phyloP scores from a whole-genome alignment of 2,329 filamentous ascomycete species.

The Curvularia spicifera region DNA sequence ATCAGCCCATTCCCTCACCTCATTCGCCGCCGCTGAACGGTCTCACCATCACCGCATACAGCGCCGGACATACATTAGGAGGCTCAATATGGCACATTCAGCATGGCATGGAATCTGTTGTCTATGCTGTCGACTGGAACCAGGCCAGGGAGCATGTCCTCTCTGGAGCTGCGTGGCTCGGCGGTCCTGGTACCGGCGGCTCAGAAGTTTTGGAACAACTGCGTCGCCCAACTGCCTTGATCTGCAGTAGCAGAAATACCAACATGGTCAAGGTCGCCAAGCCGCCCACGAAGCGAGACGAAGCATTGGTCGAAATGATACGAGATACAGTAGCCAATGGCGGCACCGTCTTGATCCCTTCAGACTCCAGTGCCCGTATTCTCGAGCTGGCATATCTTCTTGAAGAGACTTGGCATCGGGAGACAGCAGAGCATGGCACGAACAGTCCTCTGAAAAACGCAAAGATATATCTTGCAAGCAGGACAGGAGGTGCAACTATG shows the following conservation, averaged over 20 bases:
- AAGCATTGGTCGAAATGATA: conserved; percentile 82
- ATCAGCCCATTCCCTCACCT: conserved; percentile 84
- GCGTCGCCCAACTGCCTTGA: conserved; percentile 88
- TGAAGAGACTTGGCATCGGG: conserved; percentile 80
- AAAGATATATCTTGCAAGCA: conserved; percentile 80
- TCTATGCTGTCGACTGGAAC: conserved; percentile 98
- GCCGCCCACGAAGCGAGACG: conserved; percentile 81
- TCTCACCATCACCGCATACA: conserved; percentile 94
- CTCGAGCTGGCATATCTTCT: conserved; percentile 90
- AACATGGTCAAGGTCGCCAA: conserved; percentile 73
- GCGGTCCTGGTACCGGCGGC: conserved; percentile 77
- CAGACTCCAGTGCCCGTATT: conserved; percentile 93
- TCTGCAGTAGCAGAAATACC: conserved; percentile 87
- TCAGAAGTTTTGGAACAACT: conserved; percentile 93
- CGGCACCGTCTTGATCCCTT: conserved; percentile 90
- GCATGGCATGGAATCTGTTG: conserved; percentile 93
- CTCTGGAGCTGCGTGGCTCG: conserved; percentile 91
- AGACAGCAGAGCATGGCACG: conserved; percentile 31
- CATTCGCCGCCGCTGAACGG: conserved; percentile 90
- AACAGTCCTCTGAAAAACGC: conserved; percentile 59
- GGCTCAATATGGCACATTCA: conserved; percentile 99
- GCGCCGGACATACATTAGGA: conserved; percentile 92
- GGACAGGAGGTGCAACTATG: conserved; percentile 86
- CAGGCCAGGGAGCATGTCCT: conserved; percentile 96
- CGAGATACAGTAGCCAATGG: conserved; percentile 78